Conservation (phyloP, 1,284 basidiomycete genomes). For the Moesziomyces antarcticus region DNA sequence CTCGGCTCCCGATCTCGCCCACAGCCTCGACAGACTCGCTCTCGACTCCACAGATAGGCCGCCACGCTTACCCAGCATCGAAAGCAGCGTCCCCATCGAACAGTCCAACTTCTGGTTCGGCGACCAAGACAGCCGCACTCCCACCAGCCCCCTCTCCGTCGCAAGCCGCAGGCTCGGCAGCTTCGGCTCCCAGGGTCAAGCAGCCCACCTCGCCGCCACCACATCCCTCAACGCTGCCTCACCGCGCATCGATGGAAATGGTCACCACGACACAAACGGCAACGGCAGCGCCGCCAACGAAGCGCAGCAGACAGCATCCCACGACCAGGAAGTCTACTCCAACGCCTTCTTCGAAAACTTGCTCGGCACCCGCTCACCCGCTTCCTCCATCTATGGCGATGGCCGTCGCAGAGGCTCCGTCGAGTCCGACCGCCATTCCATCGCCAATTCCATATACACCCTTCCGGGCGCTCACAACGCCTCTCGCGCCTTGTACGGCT, state of each 20-base stretch:
- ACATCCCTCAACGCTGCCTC: slow-evolving; percentile 25
- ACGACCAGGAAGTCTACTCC: slow-evolving; percentile 43
- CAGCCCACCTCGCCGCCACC: slow-evolving; percentile 27
- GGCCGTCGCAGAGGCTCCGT: slow-evolving; percentile 47
- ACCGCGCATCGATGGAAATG: slow-evolving; percentile 21
- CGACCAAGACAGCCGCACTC: slow-evolving; percentile 11
- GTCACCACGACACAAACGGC: slow-evolving; percentile 1
- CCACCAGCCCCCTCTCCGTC: slow-evolving; percentile 33
- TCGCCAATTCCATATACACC: slow-evolving; percentile 56
- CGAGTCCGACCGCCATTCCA: slow-evolving; percentile 57
- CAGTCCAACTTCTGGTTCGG: slow-evolving; percentile 44
- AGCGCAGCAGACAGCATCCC: slow-evolving; percentile 27
- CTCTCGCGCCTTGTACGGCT: slow-evolving; percentile 47
- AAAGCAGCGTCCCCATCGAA: slow-evolving; percentile 30
- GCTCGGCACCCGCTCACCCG: slow-evolving; percentile 41
- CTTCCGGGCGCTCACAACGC: slow-evolving; percentile 37
- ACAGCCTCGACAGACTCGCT: slow-evolving; percentile 16
- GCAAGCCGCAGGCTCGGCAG: slow-evolving; percentile 36
- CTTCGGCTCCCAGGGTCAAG: slow-evolving; percentile 38
- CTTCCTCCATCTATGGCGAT: slow-evolving; percentile 57
- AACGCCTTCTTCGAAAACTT: slow-evolving; percentile 43
- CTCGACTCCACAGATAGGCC: slow-evolving; percentile 27
- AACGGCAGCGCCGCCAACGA: slow-evolving; percentile 7
- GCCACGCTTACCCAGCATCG: slow-evolving; percentile 51
- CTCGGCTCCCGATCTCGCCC: slow-evolving; percentile 11